Base-by-base conservation (phyloP, 2,329 filamentous ascomycete species). In the Apiospora kogelbergensis region DNA sequence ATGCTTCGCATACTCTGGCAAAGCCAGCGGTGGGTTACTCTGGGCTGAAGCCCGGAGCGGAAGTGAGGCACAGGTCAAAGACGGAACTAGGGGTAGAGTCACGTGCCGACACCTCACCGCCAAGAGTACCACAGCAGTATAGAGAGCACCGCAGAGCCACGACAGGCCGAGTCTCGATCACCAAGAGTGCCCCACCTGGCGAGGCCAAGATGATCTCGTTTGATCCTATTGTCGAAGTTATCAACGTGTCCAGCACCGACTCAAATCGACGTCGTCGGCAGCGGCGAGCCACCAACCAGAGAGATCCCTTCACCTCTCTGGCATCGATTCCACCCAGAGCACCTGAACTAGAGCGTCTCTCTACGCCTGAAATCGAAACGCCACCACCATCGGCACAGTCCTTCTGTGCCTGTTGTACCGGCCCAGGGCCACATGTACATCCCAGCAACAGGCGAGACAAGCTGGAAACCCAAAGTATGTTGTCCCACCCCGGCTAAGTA, bases 391-490 rank as follows among this genome's bases (percentile, higher is more conserved):
- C 22, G 6, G n/a, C 10, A 17, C 63, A 30, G 11, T 10, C 10
- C 13, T 30, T 46, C 46, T 66, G 40, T 48, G 42, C 42, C 26
- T 45, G 42, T 37, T 42, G 30, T 48, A 13, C 26, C 44, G 7
- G 17, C 42, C 15, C 24, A 44, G 11, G 26, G 37, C n/a, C 40
- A 48, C 40, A 33, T 30, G 3, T 2, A 26, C 7, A n/a, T 15
- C 22, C 22, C n/a, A 9, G 17, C 37, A 65, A 26, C 37, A 65
- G 63, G 40, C 37, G 41, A 66, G 42, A 1, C 24, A 66, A 66
- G 45, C 7, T 48, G 65, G 65, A 66, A 33, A 9, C 22, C 13
- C 65, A 66, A 15, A 45, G 65, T 66, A 37, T 33, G 65, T 40
- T 48, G 6, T 42, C n/a, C 20, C 17, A 9, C 5, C 41, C 40